phyloP scores from a whole-genome alignment of 306 rosid species.

The Quercus ilex region DNA sequence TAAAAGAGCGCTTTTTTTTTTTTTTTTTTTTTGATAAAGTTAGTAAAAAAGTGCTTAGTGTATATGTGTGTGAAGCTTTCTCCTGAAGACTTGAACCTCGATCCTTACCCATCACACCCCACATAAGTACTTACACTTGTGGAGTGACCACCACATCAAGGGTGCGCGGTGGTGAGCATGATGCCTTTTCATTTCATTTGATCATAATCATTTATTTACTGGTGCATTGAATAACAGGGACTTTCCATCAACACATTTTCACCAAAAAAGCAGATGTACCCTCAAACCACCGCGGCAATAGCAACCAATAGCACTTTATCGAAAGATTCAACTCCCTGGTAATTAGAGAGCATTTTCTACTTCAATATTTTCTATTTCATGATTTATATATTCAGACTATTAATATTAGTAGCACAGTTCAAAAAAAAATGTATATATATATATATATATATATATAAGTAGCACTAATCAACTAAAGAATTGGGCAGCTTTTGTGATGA shows the following conservation, averaged over 20 bases:
- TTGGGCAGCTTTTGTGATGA: constrained; percentile 57
- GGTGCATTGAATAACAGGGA: background rate
- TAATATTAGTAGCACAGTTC: background rate
- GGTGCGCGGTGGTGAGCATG: too few species aligned
- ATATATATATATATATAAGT: too few species aligned
- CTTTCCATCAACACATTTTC: constrained; percentile 33
- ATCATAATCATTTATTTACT: background rate
- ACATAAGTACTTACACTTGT: too few species aligned
- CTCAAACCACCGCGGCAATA: constrained; percentile 50
- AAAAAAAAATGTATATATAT: background rate
- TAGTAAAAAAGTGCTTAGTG: too few species aligned
- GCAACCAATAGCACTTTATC: constrained; percentile 31
- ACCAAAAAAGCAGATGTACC: constrained; percentile 50
- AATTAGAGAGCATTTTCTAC: background rate
- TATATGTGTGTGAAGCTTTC: too few species aligned
- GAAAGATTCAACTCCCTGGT: constrained; percentile 47
- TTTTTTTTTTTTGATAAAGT: too few species aligned
- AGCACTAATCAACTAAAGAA: background rate
- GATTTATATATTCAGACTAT: background rate
- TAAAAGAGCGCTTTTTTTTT: too few species aligned
- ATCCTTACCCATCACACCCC: too few species aligned
- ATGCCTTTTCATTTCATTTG: too few species aligned
- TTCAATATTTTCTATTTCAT: background rate
- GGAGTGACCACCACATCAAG: fast-evolving
- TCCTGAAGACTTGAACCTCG: fast-evolving